Base-by-base conservation (phyloP, 2,329 filamentous ascomycete species). In the Colletotrichum simmondsii region DNA sequence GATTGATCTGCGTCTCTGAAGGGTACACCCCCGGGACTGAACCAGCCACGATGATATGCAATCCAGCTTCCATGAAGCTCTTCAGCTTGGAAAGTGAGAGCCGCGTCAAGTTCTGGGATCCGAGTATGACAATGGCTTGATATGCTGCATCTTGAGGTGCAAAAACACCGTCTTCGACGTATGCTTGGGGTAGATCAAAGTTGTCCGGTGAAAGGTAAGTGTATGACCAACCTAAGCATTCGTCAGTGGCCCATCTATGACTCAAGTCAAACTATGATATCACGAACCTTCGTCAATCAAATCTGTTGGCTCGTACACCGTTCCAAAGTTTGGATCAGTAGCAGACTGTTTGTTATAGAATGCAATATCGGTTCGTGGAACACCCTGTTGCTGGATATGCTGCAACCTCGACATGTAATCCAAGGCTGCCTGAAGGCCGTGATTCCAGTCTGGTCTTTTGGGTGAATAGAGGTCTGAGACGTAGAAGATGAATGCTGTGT, bases 141-240 rank as follows among this genome's bases (percentile, higher is more conserved):
- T 82, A 88, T 0, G 78, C 80, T 49, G 83, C 85, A 0, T 77
- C 75, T 5, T 81, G 71, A 0, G 84, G 82, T 0, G 82, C 85
- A 2, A 88, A 79, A 3, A 80, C 69, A 1, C 77, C 78, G 35
- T 83, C 71, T 3, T 68, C 42, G 1, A 87, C 85, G 2, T 75
- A 71, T 0, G 85, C 85, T 11, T 81, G 71, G 0, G 81, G 78
- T 0, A 84, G 80, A 1, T 67, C 77, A 32, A 88, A 82, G 65
- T 87, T 87, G 19, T 84, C 83, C 0, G 86, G 83, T 2, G 79
- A 80, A 0, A 88, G 77, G 70, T 87, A 88, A 14, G 83, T 81
- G 72, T 86, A 87, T 0, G 83, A 80, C 71, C 79, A 85, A 0
- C 83, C 83, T 81, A 65, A 3, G 8, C 3, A 22, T 19, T 10